phyloP scores from a whole-genome alignment of 129 eudicot genomes.

The Flaveria sonorensis region DNA sequence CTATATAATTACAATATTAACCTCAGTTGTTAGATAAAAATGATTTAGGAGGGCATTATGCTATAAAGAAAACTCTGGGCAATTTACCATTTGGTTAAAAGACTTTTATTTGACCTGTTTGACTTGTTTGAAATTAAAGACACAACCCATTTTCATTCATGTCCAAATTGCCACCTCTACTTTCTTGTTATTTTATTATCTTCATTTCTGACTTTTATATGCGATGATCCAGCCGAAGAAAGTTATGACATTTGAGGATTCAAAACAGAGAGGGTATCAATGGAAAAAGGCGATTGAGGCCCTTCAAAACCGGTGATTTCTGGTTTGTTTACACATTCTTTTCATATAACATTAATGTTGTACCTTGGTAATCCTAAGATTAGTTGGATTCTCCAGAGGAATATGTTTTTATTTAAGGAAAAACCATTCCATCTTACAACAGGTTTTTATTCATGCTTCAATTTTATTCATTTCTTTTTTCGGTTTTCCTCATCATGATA shows the following conservation, averaged over 20 bases:
- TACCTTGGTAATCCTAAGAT: conserved; percentile 31
- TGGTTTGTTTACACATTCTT: conserved; percentile 46
- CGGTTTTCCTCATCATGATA: not conserved
- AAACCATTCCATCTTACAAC: conserved; percentile 24
- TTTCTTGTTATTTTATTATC: not conserved
- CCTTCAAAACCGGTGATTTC: conserved; percentile 77
- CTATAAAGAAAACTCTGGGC: not conserved
- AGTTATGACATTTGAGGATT: conserved; percentile 80
- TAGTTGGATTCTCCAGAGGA: conserved; percentile 39
- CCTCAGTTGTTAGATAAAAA: not conserved
- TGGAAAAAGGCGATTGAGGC: conserved; percentile 96
- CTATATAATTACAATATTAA: not conserved
- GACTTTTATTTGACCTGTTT: not conserved
- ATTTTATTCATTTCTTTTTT: conserved; percentile 1
- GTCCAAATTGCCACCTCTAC: not conserved
- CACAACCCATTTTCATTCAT: not conserved
- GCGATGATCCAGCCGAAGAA: conserved; percentile 78
- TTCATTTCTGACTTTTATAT: not conserved
- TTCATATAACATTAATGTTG: conserved; percentile 46
- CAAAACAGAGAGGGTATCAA: conserved; percentile 86
- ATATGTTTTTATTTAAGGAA: conserved; percentile 26
- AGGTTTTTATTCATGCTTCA: conserved; percentile 13
- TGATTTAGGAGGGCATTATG: not conserved
- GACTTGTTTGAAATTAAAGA: not conserved
- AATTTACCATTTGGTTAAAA: not conserved